Evolutionary conservation across 1,284 basidiomycete species (phyloP).

Genomic region (Rhodotorula sp.): DNA sequence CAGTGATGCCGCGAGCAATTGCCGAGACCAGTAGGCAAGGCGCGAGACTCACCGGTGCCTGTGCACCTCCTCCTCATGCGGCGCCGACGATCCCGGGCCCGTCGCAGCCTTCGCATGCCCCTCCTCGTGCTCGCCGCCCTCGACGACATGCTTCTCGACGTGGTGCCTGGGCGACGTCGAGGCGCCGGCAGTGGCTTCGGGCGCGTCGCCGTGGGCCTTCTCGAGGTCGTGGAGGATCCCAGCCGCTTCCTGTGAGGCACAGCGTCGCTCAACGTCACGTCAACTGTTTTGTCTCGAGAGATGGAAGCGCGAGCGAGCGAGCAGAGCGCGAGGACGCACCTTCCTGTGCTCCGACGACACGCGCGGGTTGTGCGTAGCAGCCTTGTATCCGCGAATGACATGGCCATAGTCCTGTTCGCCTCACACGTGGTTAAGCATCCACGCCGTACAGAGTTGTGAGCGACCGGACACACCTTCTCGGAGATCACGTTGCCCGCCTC

Average conservation of each 20-base stretch:
- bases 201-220: slow-evolving; percentile 7
- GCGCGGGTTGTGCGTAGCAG: slow-evolving; percentile 7
- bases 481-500: slow-evolving; percentile 8
- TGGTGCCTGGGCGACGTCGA: background rate
- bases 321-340: background rate
- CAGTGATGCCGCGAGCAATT: no score
- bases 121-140: background rate
- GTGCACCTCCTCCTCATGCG: slow-evolving; percentile 24
- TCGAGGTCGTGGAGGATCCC: slow-evolving; percentile 18
- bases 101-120: background rate
- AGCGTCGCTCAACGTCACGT: no score
- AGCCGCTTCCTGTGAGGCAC: slow-evolving; percentile 5
- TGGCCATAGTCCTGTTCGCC: background rate
- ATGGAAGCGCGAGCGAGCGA: background rate
- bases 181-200: background rate
- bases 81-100: background rate
- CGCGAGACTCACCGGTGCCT: slow-evolving; percentile 7
- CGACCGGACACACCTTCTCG: slow-evolving; percentile 2
- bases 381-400: slow-evolving; percentile 14
- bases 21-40: no score
- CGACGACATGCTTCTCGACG: background rate
- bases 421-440: no score
- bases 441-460: no score
- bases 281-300: background rate
- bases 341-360: slow-evolving; percentile 8